A percentile compares a stretch with the other conserved stretches of the same genome.
Evolutionary conservation across 805 yeast genomes (phyloP).

Genomic region (Saccharomycopsis guyanensis): DNA sequence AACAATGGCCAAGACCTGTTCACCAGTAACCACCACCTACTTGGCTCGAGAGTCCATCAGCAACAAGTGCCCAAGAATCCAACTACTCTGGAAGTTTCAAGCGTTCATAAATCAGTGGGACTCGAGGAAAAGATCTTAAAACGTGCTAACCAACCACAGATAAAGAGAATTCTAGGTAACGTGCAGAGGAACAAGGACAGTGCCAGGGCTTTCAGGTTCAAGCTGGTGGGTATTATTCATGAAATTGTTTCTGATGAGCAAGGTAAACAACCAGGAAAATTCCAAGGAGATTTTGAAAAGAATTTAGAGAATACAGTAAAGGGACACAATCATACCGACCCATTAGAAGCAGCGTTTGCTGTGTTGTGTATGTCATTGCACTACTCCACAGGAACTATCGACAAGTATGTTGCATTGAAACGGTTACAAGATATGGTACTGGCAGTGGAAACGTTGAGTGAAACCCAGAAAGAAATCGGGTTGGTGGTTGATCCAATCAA

Average conservation of each 20-base stretch:
- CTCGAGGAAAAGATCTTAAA: too few species aligned
- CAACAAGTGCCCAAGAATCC: too few species aligned
- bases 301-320: too few species aligned
- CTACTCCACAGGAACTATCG: neutral
- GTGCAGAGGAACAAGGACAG: neutral
- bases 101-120: too few species aligned
- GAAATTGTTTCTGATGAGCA: constrained; percentile 1
- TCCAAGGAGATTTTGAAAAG: neutral
- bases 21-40: too few species aligned
- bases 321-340: too few species aligned
- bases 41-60: too few species aligned
- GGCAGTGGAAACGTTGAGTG: neutral
- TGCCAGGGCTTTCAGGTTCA: constrained; percentile 1
- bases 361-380: neutral
- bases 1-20: too few species aligned
- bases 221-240: constrained; percentile 1
- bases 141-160: constrained; percentile 4
- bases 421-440: too few species aligned
- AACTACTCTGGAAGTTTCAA: too few species aligned
- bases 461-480: neutral
- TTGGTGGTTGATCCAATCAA: neutral
- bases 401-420: neutral
- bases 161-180: constrained; percentile 3
- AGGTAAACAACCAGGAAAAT: neutral
- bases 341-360: neutral